Base-by-base conservation (phyloP, 2,329 filamentous ascomycete species). In the Chaetomiaceae sp. region DNA sequence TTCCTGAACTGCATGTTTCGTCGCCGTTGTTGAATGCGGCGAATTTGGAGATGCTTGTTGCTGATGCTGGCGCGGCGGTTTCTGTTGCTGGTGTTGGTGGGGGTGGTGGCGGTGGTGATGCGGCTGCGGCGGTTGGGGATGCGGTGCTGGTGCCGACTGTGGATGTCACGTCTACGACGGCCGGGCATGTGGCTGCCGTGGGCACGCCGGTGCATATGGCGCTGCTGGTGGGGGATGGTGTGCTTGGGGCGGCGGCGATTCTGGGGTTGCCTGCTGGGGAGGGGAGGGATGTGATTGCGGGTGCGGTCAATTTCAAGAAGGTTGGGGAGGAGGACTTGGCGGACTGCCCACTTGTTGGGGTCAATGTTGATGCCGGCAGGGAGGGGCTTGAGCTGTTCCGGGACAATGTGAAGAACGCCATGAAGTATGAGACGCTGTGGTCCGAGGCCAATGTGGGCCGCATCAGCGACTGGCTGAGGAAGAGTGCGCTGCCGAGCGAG, bases 131-230 rank as follows among this genome's bases (percentile, higher is more conserved):
- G 51, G 59, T 60, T 47, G 60, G 67, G 53, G 85, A 91, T 55
- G 74, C 81, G 0, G 73, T 91, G 12, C 76, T 96, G n/a, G 85
- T 89, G 16, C 90, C 90, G 3, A 77, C 76, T 0, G 77, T 95
- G 30, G 82, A 87, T 17, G 86, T 88, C 37, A 81, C 80, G 2
- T 77, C 74, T 5, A 83, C 85, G 13, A 76, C 75, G 54, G 81
- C 79, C 14, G 83, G 83, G 8, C 75, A 82, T 54, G 77, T 82
- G 50, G 82, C 83, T 12, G 78, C 83, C 14, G 75, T 93, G 37
- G 81, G 83, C 6, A 89, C 89, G 39, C 91, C 92, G 0, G 89
- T 96, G 1, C 92, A 97, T 64, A 87, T 85, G 63, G 82, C 85
- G 1, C 69, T 96, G 14, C 61, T 96, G 9, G 78, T 95, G 8